These are phyloP conservation scores for Penicillium longicatenatum DNA, from an alignment of 495 filamentous ascomycete genomes.

Conservation along the genomic window DNA sequence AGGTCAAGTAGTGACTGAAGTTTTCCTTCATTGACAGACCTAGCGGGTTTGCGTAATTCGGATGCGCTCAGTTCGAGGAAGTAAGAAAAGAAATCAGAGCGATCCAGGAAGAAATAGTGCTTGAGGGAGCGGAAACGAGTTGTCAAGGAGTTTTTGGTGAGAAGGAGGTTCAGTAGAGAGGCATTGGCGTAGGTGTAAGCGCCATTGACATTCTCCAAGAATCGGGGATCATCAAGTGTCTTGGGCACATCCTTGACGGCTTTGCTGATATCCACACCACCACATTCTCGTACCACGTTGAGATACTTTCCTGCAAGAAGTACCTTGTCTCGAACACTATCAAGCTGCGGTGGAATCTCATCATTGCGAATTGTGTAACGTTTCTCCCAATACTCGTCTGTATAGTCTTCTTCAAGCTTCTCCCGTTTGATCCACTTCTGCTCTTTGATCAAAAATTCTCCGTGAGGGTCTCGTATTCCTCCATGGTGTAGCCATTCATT, in stretches of 20 bases:
- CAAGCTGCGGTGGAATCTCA: conserved; percentile 90
- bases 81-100: conserved; percentile 96
- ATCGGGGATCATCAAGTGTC: conserved; percentile 85
- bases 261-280: conserved; percentile 92
- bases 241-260: conserved; percentile 83
- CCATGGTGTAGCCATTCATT: conserved; percentile 99
- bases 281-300: conserved; percentile 95
- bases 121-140: conserved; percentile 86
- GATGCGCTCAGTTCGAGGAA: conserved; percentile 89
- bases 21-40: conserved; percentile 86
- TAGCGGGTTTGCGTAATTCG: conserved; percentile 85
- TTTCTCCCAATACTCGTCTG: conserved; percentile 98
- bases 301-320: conserved; percentile 95
- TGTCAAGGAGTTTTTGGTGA: conserved; percentile 89
- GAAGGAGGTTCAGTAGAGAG: conserved; percentile 84
- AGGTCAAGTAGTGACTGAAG: conserved; percentile 93
- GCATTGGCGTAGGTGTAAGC: conserved; percentile 96
- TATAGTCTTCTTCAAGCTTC: conserved; percentile 91
- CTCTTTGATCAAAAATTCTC: conserved; percentile 92
- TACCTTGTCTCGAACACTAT: conserved; percentile 90
- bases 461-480: conserved; percentile 90
- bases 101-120: conserved; percentile 98
- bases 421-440: conserved; percentile 94
- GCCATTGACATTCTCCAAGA: conserved; percentile 91
- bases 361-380: conserved; percentile 90